These are phyloP conservation scores for Hypoxylon sp. DNA, from an alignment of 2,329 filamentous ascomycete species.

Conservation along the genomic window DNA sequence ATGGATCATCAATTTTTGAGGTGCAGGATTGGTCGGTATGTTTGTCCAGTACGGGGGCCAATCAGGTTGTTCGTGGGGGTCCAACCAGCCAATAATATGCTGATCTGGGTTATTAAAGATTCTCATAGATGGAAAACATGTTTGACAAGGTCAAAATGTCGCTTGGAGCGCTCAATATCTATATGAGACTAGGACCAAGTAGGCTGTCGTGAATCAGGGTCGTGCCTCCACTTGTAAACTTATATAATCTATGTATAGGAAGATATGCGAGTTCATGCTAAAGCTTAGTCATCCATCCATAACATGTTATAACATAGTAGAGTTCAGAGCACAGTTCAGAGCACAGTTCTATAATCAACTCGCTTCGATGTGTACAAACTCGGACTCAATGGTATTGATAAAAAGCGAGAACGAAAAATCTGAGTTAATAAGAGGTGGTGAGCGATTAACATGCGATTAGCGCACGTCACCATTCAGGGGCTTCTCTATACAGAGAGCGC, in stretches of 20 bases:
- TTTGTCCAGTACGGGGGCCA: conserved; percentile 2
- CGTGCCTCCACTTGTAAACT: too few relatives aligned
- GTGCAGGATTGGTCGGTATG: background rate
- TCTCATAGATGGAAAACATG: background rate
- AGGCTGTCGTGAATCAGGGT: too few relatives aligned
- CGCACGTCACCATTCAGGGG: background rate
- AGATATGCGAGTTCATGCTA: too few relatives aligned
- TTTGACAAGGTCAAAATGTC: background rate
- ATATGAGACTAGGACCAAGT: too few relatives aligned
- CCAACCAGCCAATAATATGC: background rate
- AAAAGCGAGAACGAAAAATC: background rate
- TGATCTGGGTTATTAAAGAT: background rate
- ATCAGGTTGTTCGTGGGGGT: background rate
- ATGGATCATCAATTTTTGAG: background rate
- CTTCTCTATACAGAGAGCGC: background rate
- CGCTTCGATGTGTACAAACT: background rate
- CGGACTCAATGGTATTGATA: background rate
- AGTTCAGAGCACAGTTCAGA: background rate
- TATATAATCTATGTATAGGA: too few relatives aligned
- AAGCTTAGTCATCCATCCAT: too few relatives aligned
- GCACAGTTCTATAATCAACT: background rate
- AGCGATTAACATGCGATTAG: background rate
- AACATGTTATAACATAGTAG: background rate
- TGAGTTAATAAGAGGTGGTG: background rate
- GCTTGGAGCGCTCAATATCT: too few relatives aligned